Evolutionary conservation across 768 basidiomycete genomes (phyloP), one percentile per base, ranked within the genome.

Genomic region (Psilocybe tampanensis): DNA sequence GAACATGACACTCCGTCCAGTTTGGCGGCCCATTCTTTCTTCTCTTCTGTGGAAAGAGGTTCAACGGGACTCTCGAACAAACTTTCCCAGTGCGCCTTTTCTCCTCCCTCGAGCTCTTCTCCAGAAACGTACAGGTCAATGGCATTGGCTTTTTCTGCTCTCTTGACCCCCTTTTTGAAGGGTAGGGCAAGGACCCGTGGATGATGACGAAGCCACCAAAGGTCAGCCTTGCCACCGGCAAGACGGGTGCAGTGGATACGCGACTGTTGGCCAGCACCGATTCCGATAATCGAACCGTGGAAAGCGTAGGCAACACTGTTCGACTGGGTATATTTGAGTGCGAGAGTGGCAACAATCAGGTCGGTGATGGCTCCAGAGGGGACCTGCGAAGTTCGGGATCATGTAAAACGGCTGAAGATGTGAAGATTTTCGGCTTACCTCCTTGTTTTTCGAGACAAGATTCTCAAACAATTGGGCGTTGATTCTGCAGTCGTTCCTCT

Each of bases 171-270:
- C 69, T 95, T 94, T 71, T 96, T 98, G 85, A 98, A 99, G 1
- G 96, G 92, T 21, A 99, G 85, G 3, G 82, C 79, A 60, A 98
- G 88, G 43, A 97, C 96, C 44, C 91, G 88, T 1, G 95, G 89
- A 75, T 98, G 95, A 77, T 98, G 95, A 12, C 97, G 89, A 54
- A 98, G 82, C 96, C 97, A 98, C 97, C 97, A 99, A 62, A 94
- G 82, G 75, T 99, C 97, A n/a, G 96, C 95, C 75, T 99, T 98
- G 50, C 88, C 85, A 2, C 97, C 97, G 2, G 97, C 97, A 44
- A 99, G 88, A 26, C 97, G 92, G 15, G 97, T 99, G 77, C 97
- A 99, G 79, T 99, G 97, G 68, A 99, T 99, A 39, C 97, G 92
- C 4, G 96, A 98, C 71, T 98, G 97, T 68, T 98, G 97, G 12